Conservation (phyloP, 768 basidiomycete species). For the Russula earlei region DNA sequence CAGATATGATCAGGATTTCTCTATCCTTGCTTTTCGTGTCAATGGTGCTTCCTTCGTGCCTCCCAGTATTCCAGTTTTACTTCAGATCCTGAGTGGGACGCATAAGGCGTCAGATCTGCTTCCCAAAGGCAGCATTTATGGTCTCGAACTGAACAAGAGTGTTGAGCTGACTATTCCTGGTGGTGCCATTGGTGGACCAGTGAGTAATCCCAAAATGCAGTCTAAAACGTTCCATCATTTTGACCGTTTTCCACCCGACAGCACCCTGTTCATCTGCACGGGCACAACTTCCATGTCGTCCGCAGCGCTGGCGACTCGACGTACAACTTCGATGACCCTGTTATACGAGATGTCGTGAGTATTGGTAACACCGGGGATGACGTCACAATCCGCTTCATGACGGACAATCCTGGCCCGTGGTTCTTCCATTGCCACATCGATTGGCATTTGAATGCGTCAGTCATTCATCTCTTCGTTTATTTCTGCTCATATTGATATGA, state of each 20-base stretch:
- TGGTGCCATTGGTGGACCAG: no score
- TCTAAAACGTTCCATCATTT: no score
- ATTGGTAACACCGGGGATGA: background rate
- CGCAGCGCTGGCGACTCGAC: background rate
- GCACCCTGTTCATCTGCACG: background rate
- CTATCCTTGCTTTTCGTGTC: background rate
- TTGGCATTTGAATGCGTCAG: background rate
- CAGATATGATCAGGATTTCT: no score
- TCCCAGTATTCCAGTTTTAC: conserved; percentile 10
- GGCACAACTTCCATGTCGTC: background rate
- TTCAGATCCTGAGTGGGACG: conserved; percentile 15
- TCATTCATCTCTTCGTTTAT: background rate
- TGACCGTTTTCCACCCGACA: background rate
- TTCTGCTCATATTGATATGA: background rate
- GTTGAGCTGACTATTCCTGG: no score
- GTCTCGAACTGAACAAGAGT: no score
- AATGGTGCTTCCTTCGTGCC: background rate
- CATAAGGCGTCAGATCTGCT: no score
- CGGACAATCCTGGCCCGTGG: background rate
- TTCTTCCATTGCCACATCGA: background rate
- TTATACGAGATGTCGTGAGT: background rate
- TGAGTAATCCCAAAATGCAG: no score
- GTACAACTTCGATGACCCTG: background rate
- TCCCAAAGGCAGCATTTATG: no score
- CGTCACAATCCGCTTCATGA: background rate